Percentiles rank a stretch among this genome's conserved stretches.
Evolutionary conservation across 23 red algal species (phyloP).

Genomic region (Chondrus crispus): DNA sequence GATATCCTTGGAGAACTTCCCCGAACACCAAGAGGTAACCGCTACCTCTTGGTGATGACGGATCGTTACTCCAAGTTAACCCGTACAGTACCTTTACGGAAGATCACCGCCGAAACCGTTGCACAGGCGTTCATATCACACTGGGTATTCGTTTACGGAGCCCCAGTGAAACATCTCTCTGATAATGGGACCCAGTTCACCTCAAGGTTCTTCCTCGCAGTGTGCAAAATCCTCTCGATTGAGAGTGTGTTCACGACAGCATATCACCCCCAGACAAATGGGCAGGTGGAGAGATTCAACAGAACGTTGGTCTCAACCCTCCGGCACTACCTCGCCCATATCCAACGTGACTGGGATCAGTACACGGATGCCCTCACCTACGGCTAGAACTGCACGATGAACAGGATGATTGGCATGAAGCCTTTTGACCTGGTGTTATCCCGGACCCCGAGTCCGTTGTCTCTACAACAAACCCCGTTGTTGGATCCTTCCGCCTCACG

Average conservation of each 20-base stretch:
- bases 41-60: slow-evolving; percentile 9
- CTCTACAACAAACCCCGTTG: no score
- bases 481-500: no score
- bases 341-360: neutral
- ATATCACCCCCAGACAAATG: slow-evolving; percentile 37
- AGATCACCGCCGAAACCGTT: neutral
- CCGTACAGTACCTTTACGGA: neutral
- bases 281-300: slow-evolving; percentile 25
- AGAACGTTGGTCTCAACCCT: neutral
- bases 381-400: neutral
- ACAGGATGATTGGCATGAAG: neutral
- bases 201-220: neutral
- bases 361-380: neutral
- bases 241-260: neutral
- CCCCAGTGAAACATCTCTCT: neutral
- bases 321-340: slow-evolving; percentile 3
- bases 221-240: neutral
- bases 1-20: slow-evolving; percentile 23
- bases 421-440: neutral
- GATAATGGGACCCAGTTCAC: slow-evolving; percentile 1
- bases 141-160: neutral
- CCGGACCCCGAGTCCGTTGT: no score
- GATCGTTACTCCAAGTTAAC: slow-evolving; percentile 20
- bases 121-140: neutral
- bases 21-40: neutral